Percentiles rank a stretch among this genome's conserved stretches.
Evolutionary conservation across 352 stramenopile species (phyloP).

Genomic region (Phytopythium ostracodes): DNA sequence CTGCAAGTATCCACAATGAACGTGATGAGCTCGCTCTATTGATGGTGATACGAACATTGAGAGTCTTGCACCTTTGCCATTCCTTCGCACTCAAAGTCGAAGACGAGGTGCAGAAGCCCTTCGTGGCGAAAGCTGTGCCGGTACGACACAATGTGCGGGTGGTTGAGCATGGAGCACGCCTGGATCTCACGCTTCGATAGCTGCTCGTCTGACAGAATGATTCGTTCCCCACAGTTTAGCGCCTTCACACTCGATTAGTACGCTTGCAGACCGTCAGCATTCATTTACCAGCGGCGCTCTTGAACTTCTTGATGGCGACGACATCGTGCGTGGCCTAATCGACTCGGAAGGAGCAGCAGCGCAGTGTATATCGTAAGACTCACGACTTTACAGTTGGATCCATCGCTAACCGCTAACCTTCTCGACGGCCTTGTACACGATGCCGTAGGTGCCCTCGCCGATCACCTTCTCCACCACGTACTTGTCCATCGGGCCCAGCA

Average conservation of each 20-base stretch:
- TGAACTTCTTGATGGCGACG: conserved; percentile 86
- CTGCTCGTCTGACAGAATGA: too few relatives aligned
- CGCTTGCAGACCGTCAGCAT: background rate
- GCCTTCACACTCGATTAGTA: too few relatives aligned
- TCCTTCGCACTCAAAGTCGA: conserved; percentile 67
- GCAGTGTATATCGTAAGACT: background rate
- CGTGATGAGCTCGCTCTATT: background rate
- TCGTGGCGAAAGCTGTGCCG: conserved; percentile 79
- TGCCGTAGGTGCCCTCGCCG: conserved; percentile 77
- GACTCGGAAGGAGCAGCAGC: too few relatives aligned
- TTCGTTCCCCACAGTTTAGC: too few relatives aligned
- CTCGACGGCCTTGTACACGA: conserved; percentile 77
- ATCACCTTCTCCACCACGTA: conserved; percentile 81
- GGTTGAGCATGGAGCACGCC: conserved; percentile 77
- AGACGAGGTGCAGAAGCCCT: conserved; percentile 70
- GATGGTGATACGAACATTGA: background rate
- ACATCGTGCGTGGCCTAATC: conserved; percentile 49
- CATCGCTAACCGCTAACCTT: conserved; percentile 27
- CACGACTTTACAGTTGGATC: background rate
- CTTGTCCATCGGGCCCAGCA: conserved; percentile 50
- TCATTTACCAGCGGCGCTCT: conserved; percentile 42
- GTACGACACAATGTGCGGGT: conserved; percentile 79
- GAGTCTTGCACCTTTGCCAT: conserved; percentile 53
- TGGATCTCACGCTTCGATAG: conserved; percentile 79
- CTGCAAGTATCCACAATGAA: conserved; percentile 13